Evolutionary conservation across 345 rosid species (phyloP).

Genomic region (Syzygium aqueum): DNA sequence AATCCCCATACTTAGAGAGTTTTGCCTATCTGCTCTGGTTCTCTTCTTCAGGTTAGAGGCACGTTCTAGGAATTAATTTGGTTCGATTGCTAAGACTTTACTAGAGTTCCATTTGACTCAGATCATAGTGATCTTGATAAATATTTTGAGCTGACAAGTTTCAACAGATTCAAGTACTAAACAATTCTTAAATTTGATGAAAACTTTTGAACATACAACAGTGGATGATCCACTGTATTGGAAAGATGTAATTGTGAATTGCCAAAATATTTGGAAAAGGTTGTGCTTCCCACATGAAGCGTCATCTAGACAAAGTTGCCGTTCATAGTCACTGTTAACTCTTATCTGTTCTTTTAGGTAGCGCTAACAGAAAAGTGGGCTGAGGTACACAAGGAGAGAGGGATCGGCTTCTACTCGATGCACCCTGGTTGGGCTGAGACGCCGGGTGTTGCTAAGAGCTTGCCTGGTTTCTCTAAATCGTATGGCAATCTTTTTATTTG

Average conservation of each 20-base stretch:
- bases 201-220: neutral
- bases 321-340: neutral
- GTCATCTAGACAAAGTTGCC: neutral
- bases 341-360: conserved; percentile 32
- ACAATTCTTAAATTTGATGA: neutral
- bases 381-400: conserved; percentile 54
- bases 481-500: conserved; percentile 1
- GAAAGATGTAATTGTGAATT: neutral
- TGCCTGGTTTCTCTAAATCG: conserved; percentile 54
- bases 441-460: conserved; percentile 68
- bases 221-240: neutral
- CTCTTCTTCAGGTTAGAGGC: neutral
- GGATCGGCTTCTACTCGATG: conserved; percentile 81
- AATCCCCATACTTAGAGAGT: neutral
- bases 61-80: neutral
- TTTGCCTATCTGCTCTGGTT: neutral
- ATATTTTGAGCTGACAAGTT: neutral
- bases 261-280: neutral
- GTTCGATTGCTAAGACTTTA: neutral
- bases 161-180: neutral
- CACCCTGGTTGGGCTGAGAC: conserved; percentile 97
- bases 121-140: neutral
- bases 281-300: neutral
- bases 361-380: conserved; percentile 80
- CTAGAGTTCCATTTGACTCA: neutral